Evolutionary conservation across 352 stramenopile genomes (phyloP), one percentile per base, ranked within the genome.

Genomic region (Elongisporangium prolatum): DNA sequence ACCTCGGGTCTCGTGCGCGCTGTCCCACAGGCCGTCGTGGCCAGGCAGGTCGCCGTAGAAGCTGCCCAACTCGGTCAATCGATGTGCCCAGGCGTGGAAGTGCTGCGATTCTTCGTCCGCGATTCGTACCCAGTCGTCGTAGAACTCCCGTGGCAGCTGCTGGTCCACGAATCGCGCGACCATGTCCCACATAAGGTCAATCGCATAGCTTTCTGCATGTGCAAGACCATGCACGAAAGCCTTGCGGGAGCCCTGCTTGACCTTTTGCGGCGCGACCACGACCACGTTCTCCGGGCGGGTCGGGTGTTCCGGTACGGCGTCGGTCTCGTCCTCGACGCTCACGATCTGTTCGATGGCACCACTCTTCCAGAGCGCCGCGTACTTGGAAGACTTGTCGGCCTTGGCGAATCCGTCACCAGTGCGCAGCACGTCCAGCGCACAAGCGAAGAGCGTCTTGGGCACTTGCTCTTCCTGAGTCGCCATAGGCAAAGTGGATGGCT

Each of bases 141-240:
- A 84, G 54, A 89, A 87, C 21, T 61, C 68, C 34, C 60, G 63
- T 3, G 77, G 77, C 11, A 81, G 60, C 17, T 78, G 58, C 38
- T 77, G 69, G 24, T 61, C 22, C 38, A 80, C 68, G 56, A 86
- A 86, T 38, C 79, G 75, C 8, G 60, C 65, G 17, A 89, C 63
- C 59, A 86, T 80, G 60, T 87, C 79, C 76, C 76, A 89, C 64
- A 82, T 80, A 6, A 89, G 59, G 62, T 89, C 76, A 48, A 89
- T 83, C 7, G 79, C 79, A 47, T 78, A 82, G 61, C 72, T 83
- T 59, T 86, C 76, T 10, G 77, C 75, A 38, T 86, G 79, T 1
- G 63, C 74, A 34, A 86, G 60, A 44, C 71, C 76, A 55, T 84
- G 74, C 52, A 79, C 74, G 57, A 84, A 84, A 28, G 71, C 69